Evolutionary conservation across 345 rosid species (phyloP), one percentile per base, ranked within the genome.

Genomic region (Combretum micranthum): DNA sequence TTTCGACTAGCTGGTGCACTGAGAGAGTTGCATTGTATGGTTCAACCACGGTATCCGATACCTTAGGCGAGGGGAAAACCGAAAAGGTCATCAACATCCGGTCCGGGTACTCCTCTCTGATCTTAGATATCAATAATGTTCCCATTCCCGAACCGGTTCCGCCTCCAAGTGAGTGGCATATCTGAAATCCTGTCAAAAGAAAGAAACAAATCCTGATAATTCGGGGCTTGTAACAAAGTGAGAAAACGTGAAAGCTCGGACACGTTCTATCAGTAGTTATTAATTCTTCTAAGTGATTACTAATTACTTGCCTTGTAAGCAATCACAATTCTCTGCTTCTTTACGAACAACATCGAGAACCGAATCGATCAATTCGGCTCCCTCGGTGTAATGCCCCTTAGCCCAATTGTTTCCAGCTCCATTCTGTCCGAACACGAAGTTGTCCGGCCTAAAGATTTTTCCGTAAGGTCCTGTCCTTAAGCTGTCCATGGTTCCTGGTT

Each of bases 381-480:
- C 86, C 58, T 80, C 86, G 2, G 86, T 80, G 67, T 80, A 80
- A 60, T 80, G 86, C 17, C 86, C 86, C 57, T 80, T 80, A 8
- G 83, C 86, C 86, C 86, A 80, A 62, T 80, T 80, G 62, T 80
- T 80, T 37, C 86, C 86, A 15, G 86, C 86, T 8, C 86, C 86
- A 65, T 75, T 75, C 64, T 75, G 83, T 44, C 86, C 86, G 13
- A 77, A 80, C 25, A 80, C 77, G 55, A 84, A 81, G 51, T 84
- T 84, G 56, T 84, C 90, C 20, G 90, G 90, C 67, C 90, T 65
- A 61, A 84, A 84, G 52, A 84, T 75, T 57, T 60, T 48, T 0
- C 90, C 90, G 22, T 65, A 75, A 12, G 84, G 80, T 18, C 83
- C 74, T 4, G 77, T 78, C 37, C 76, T 66, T 46, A 83, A 62